Evolutionary conservation across 352 stramenopile genomes (phyloP), one percentile per base, ranked within the genome.

Genomic region (Globisporangium perplexum): DNA sequence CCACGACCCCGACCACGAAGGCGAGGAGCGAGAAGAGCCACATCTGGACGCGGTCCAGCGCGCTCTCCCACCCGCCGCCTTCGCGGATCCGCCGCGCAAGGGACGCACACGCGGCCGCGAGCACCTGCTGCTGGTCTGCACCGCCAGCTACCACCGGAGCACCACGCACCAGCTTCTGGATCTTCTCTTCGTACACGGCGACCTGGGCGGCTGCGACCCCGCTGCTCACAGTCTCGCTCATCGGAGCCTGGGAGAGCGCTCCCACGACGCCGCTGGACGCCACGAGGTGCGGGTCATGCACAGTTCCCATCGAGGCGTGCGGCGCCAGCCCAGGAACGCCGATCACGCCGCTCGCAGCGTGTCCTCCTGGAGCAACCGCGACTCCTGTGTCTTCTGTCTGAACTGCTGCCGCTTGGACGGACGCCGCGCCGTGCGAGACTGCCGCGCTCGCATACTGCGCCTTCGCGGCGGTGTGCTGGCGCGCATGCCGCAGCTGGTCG

Each of bases 141-240:
- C 23, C 33, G 23, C 14, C 28, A 36, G 7, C 45, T n/a, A n/a
- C n/a, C 18, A 28, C 42, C 23, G 35, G 42, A 44, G n/a, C 30
- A 26, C 14, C 24, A 72, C 72, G 38, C 72, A 91, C 80, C 75
- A 93, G 49, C 55, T 74, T 71, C 44, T 81, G 68, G 39, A 87
- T 70, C 45, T 84, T 82, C 55, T 79, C 77, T 72, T 93, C 77
- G 55, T 89, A 88, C 49, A 80, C 76, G 0, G 76, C 76, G 51
- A 85, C 70, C 53, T 85, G 71, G 11, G 73, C 59, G 1, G 65
- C 63, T 2, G 65, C 74, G 45, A 83, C 60, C 11, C 67, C 71
- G 55, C 74, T 81, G 58, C 66, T 75, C 56, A 62, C 69, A 12
- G 47, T 61, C 14, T 55, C 55, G 26, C 36, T 31, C 5, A 31